Evolutionary conservation across 257 asterid genomes (phyloP), one percentile per base, ranked within the genome.

Genomic region (Verbascum thapsus): DNA sequence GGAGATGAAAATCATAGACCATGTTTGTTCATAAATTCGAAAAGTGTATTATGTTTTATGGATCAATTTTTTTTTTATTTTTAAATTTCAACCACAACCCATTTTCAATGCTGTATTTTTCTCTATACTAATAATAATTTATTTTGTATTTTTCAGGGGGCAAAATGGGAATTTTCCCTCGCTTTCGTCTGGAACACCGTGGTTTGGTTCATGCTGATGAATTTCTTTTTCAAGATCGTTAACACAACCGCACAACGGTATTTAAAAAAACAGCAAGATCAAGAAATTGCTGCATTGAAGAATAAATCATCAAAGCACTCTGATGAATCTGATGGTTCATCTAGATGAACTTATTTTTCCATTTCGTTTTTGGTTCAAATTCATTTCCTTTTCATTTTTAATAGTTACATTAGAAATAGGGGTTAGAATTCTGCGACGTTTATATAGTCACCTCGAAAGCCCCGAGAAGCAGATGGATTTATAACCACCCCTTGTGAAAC

Each of bases 161-260:
- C 77, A 65, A 70, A 70, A 63, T 84, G 95, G 96, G 85, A 86
- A 44, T 74, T 86, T n/a, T 86, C 95, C 3, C 67, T 74, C 1
- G 83, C 83, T 3, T 78, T 81, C 34, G 48, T 84, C 26, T 86
- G 96, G 95, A 88, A 86, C 43, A 68, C 92, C 0, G 74, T 88
- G 7, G 92, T 88, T 13, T 83, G 94, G 88, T 75, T 86, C 75
- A 86, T 88, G 85, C 82, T 88, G 16, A 49, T 84, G 75, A 81
- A 84, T 75, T 85, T 88, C 68, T 80, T 84, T 50, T 71, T 78
- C 49, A 78, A 84, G 85, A 86, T 86, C 42, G 87, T 86, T 65
- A 88, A 82, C 58, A 53, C 92, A 23, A 84, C 90, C 3, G 96
- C 96, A 10, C 88, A 81, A 58, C 69, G 71, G 43, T 75, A 74